phyloP scores from a whole-genome alignment of 371 early-diverging fungal genomes.

The Mucor mucedo region DNA sequence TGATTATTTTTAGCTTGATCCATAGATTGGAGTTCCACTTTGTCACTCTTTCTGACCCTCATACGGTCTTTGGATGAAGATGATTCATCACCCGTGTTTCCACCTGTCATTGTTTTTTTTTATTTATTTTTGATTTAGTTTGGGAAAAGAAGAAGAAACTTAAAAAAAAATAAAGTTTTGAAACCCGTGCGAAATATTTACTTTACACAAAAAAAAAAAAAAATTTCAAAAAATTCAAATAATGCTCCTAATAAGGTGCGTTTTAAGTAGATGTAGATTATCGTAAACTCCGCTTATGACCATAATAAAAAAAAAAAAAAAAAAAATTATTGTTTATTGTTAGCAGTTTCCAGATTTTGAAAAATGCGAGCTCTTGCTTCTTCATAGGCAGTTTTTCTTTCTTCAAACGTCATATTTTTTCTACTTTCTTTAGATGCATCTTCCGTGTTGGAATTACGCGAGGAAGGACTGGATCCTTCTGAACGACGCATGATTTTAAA shows the following conservation, averaged over 20 bases:
- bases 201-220: slow-evolving; percentile 2
- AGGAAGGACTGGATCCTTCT: slow-evolving; percentile 25
- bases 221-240: not conserved
- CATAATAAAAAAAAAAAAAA: no score
- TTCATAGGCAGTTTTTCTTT: slow-evolving; percentile 77
- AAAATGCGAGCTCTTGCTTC: slow-evolving; percentile 82
- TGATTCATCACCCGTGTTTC: not conserved
- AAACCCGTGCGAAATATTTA: slow-evolving; percentile 3
- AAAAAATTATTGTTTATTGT: not conserved
- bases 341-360: slow-evolving; percentile 47
- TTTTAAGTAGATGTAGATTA: slow-evolving; percentile 12
- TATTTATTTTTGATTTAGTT: not conserved
- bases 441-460: slow-evolving; percentile 12
- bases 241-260: slow-evolving; percentile 8
- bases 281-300: slow-evolving; percentile 2
- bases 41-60: slow-evolving; percentile 2
- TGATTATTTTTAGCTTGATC: not conserved
- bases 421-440: slow-evolving; percentile 39
- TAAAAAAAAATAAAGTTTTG: slow-evolving; percentile 1
- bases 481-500: slow-evolving; percentile 60
- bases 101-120: not conserved
- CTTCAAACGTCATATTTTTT: slow-evolving; percentile 67
- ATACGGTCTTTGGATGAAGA: no score
- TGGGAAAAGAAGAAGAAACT: not conserved
- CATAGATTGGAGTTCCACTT: not conserved